A percentile compares a stretch with the other conserved stretches of the same genome.
phyloP scores from a whole-genome alignment of 352 stramenopile species.

The Aphanomyces astaci region DNA sequence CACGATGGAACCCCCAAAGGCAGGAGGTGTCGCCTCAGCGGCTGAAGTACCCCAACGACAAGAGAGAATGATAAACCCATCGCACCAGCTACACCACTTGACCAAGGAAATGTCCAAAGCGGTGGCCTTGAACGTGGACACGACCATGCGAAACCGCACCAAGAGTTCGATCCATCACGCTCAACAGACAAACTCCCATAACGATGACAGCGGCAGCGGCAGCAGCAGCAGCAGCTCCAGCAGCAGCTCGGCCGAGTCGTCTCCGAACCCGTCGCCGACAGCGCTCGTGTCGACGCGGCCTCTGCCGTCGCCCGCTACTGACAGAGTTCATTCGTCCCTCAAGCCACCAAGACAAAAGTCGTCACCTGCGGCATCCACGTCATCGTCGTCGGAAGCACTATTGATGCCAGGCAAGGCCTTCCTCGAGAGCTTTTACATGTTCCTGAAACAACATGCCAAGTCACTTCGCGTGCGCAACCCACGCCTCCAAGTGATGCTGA shows the following conservation, averaged over 20 bases:
- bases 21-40: not conserved
- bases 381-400: not conserved
- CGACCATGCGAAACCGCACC: not conserved
- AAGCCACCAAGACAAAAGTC: not conserved
- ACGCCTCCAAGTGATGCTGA: constrained; percentile 14
- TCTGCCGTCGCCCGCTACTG: not conserved
- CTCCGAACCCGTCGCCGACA: constrained; percentile 5
- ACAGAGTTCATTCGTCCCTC: not conserved
- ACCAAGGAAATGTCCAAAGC: constrained; percentile 10
- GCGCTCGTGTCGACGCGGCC: not conserved
- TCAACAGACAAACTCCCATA: not conserved
- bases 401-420: constrained; percentile 16
- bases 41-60: not conserved
- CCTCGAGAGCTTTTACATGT: constrained; percentile 18
- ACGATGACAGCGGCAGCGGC: not conserved
- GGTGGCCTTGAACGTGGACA: constrained; percentile 5
- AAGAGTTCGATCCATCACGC: not conserved
- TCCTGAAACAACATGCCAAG: constrained; percentile 18
- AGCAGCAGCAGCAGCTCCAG: not conserved
- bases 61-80: not conserved
- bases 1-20: not conserved
- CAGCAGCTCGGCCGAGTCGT: constrained; percentile 3
- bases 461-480: constrained; percentile 9
- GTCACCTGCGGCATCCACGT: not conserved
- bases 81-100: constrained; percentile 12